A percentile compares a stretch with the other conserved stretches of the same genome.
Evolutionary conservation across 1,284 basidiomycete species (phyloP).

Genomic region (Cutaneotrichosporon sp.): DNA sequence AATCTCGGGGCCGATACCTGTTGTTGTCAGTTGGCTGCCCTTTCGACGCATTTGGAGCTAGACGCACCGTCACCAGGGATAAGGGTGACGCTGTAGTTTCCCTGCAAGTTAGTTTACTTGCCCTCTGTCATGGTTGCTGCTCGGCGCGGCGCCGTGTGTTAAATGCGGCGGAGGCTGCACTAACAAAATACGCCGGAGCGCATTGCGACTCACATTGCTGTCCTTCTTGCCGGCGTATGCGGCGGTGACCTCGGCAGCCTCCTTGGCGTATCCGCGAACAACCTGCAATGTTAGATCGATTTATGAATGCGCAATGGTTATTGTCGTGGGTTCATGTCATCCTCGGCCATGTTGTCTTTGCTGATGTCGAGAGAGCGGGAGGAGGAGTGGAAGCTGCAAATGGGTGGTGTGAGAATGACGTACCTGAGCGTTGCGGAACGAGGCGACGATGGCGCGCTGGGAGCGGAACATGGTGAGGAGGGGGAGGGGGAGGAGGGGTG

Average conservation of each 20-base stretch:
- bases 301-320: not conserved
- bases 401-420: not conserved
- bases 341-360: no score
- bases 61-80: constrained; percentile 36
- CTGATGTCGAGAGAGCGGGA: no score
- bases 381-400: no score
- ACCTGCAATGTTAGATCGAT: constrained; percentile 19
- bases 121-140: constrained; percentile 1
- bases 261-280: constrained; percentile 38
- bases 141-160: not conserved
- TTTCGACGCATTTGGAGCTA: constrained; percentile 1
- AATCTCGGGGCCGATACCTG: constrained; percentile 98
- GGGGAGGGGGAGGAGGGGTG: not conserved
- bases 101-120: constrained; percentile 53
- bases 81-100: constrained; percentile 68
- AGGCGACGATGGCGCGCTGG: constrained; percentile 2
- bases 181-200: no score
- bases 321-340: not conserved
- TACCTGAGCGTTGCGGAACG: constrained; percentile 5
- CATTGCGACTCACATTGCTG: constrained; percentile 66
- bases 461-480: constrained; percentile 3
- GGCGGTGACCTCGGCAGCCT: constrained; percentile 67
- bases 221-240: constrained; percentile 84
- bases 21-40: not conserved
- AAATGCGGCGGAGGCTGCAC: no score